These are phyloP conservation scores for Aspergillus terreus DNA, from an alignment of 2,329 filamentous ascomycete species.

Conservation along the genomic window DNA sequence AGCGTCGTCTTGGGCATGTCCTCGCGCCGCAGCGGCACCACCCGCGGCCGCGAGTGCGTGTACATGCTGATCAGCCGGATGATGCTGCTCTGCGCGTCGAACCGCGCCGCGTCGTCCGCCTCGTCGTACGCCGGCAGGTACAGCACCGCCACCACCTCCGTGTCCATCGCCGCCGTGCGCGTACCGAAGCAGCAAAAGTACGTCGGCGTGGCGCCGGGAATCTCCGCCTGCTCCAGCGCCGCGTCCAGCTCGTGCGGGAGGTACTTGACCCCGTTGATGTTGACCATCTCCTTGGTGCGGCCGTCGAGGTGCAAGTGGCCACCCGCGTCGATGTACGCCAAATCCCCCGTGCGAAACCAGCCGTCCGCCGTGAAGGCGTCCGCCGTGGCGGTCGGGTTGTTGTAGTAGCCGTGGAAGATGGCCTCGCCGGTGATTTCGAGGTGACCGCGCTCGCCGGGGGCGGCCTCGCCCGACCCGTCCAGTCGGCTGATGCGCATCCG, in stretches of 20 bases:
- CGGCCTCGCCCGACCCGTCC: not conserved
- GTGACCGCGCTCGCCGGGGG: slow-evolving; percentile 8
- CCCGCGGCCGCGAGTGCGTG: not conserved
- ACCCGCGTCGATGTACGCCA: slow-evolving; percentile 9
- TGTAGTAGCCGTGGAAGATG: slow-evolving; percentile 27
- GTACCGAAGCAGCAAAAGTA: slow-evolving; percentile 40
- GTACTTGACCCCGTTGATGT: slow-evolving; percentile 47
- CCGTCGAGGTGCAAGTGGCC: slow-evolving; percentile 11
- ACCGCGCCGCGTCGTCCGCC: slow-evolving; percentile 6
- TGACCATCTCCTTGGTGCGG: slow-evolving; percentile 42
- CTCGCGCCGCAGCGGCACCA: slow-evolving; percentile 7
- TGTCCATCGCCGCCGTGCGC: slow-evolving; percentile 20
- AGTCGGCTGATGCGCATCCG: slow-evolving; percentile 15
- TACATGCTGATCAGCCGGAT: slow-evolving; percentile 3
- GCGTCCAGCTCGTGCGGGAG: slow-evolving; percentile 36
- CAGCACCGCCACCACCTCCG: slow-evolving; percentile 39
- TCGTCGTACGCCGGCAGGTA: slow-evolving; percentile 29
- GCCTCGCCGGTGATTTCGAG: slow-evolving; percentile 21
- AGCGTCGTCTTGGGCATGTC: slow-evolving; percentile 11
- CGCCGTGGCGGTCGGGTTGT: slow-evolving; percentile 23
- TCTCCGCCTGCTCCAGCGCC: slow-evolving; percentile 33
- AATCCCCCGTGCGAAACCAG: slow-evolving; percentile 28
- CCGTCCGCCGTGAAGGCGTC: slow-evolving; percentile 25
- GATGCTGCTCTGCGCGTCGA: slow-evolving; percentile 9
- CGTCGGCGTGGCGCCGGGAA: slow-evolving; percentile 19